Percentiles rank a stretch among this genome's conserved stretches.
These are phyloP conservation scores for Stevia rebaudiana DNA, from an alignment of 140 eudicot genomes.

Conservation along the genomic window DNA sequence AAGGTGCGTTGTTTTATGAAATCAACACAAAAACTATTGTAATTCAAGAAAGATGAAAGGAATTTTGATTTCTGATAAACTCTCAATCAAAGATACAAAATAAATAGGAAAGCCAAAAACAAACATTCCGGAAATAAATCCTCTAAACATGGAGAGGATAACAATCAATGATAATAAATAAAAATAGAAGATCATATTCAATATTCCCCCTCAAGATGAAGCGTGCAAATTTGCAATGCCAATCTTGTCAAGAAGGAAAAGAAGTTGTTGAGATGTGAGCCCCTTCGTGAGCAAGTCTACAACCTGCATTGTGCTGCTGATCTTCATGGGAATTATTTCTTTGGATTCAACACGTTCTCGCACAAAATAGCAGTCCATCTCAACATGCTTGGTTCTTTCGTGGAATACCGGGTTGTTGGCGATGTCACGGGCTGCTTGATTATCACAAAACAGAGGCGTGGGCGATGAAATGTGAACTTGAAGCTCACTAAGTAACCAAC, in stretches of 20 bases:
- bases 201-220: not conserved
- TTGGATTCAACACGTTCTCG: not conserved
- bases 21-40: too few relatives aligned
- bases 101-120: not conserved
- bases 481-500: not conserved
- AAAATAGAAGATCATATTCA: not conserved
- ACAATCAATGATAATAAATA: not conserved
- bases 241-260: not conserved
- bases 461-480: not conserved
- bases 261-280: not conserved
- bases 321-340: too few relatives aligned
- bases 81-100: not conserved
- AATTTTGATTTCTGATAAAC: not conserved
- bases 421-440: constrained; percentile 2
- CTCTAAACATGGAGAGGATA: not conserved
- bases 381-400: not conserved
- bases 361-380: not conserved
- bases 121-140: not conserved
- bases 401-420: constrained; percentile 9
- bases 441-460: constrained; percentile 6
- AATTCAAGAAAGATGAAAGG: not conserved
- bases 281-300: not conserved
- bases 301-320: too few relatives aligned
- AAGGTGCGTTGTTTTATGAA: too few relatives aligned
- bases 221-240: not conserved